Percentiles rank a stretch among this genome's conserved stretches.
These are phyloP conservation scores for Paecilomyces variotii DNA, from an alignment of 2,329 filamentous ascomycete genomes.

Conservation along the genomic window DNA sequence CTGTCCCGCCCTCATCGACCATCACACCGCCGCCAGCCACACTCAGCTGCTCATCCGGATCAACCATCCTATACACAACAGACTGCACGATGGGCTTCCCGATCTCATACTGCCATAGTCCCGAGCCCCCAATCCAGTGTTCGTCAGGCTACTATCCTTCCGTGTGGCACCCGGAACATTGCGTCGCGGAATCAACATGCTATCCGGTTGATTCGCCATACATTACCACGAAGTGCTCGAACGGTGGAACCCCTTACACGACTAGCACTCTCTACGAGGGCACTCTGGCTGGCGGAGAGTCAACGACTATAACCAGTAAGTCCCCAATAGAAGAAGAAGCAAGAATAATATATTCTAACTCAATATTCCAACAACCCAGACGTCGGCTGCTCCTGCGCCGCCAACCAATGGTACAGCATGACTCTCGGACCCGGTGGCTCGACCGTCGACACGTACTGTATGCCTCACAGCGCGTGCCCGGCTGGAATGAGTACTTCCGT, in stretches of 20 bases:
- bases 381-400: constrained; percentile 16
- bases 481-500: constrained; percentile 16
- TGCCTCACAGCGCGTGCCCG: constrained; percentile 15
- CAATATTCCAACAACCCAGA: neutral
- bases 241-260: constrained; percentile 13
- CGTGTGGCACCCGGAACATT: constrained; percentile 18
- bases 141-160: constrained; percentile 13
- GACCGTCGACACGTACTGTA: constrained; percentile 14
- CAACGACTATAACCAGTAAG: constrained; percentile 14
- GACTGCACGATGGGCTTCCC: constrained; percentile 19
- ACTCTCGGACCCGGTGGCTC: constrained; percentile 4
- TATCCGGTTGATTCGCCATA: constrained; percentile 14
- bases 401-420: constrained; percentile 17
- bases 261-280: constrained; percentile 15
- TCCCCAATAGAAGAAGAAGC: neutral
- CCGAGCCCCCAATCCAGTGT: constrained; percentile 12
- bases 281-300: constrained; percentile 9
- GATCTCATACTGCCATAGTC: constrained; percentile 15
- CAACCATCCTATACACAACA: constrained; percentile 15
- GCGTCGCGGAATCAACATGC: constrained; percentile 14
- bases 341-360: neutral
- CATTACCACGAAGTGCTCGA: constrained; percentile 17
- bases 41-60: constrained; percentile 12
- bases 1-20: constrained; percentile 2
- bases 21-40: constrained; percentile 6